Percentiles rank a stretch among this genome's conserved stretches.
Evolutionary conservation across 2,329 filamentous ascomycete species (phyloP).

Genomic region (Sclerotinia trifoliorum): DNA sequence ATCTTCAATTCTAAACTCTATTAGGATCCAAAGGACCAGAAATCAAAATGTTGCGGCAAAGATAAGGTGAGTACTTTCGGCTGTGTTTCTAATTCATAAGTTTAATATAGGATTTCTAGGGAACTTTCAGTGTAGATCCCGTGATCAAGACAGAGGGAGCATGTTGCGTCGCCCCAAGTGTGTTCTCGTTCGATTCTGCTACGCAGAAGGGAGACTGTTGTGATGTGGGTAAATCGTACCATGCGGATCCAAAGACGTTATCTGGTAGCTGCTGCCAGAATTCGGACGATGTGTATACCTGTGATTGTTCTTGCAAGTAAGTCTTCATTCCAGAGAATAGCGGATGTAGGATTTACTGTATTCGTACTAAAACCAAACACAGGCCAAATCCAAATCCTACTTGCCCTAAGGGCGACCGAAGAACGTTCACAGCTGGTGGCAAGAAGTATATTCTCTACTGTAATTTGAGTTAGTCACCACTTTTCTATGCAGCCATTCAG

Average conservation of each 20-base stretch:
- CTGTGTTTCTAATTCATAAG: not conserved
- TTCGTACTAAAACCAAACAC: not conserved
- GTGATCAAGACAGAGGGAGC: slow-evolving; percentile 1
- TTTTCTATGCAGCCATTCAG: not conserved
- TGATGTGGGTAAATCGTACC: not conserved
- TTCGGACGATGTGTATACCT: slow-evolving; percentile 10
- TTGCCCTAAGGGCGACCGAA: slow-evolving; percentile 11
- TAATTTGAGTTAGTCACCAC: not conserved
- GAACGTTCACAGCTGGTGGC: not conserved
- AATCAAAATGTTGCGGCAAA: slow-evolving; percentile 13
- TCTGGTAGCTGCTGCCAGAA: slow-evolving; percentile 12
- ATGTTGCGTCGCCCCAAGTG: slow-evolving; percentile 13
- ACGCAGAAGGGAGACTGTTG: slow-evolving; percentile 13
- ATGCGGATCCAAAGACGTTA: not conserved
- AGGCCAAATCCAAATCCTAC: slow-evolving; percentile 5
- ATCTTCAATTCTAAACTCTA: too few relatives aligned
- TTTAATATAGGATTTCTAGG: not conserved
- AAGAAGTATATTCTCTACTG: slow-evolving; percentile 11
- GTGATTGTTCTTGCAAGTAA: slow-evolving; percentile 20
- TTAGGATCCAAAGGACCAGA: too few relatives aligned
- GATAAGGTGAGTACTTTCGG: not conserved
- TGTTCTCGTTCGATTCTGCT: not conserved
- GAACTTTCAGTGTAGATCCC: not conserved
- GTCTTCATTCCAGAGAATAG: not conserved
- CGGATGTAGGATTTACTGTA: too few relatives aligned